Evolutionary conservation across 148 eudicot species (phyloP).

Genomic region (Bassia scoparia): DNA sequence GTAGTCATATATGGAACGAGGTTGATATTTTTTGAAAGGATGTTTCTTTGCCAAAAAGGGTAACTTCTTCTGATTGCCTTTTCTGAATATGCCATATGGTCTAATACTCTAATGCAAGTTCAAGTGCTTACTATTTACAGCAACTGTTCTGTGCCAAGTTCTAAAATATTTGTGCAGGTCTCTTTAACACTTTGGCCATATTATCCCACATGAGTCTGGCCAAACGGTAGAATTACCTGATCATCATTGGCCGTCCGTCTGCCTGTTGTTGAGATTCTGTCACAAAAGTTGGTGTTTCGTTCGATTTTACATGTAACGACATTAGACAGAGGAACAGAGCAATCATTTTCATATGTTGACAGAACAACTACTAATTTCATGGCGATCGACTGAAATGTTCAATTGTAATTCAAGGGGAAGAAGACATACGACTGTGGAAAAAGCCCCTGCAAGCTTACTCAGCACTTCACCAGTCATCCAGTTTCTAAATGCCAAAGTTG

Average conservation of each 20-base stretch:
- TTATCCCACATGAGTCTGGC: not conserved
- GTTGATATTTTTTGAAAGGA: not conserved
- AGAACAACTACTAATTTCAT: not conserved
- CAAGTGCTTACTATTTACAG: not conserved
- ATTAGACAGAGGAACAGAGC: not conserved
- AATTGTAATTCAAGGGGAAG: not conserved
- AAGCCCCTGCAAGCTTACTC: not conserved
- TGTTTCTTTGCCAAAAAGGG: not conserved
- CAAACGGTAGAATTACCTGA: not conserved
- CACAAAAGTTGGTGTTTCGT: not conserved
- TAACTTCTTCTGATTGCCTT: not conserved
- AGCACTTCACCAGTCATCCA: not conserved
- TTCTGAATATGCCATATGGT: no score
- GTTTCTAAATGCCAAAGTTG: not conserved
- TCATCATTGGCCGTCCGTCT: not conserved
- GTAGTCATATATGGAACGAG: not conserved
- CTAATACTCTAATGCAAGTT: not conserved
- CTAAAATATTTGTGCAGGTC: no score
- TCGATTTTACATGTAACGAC: not conserved
- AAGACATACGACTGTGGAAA: not conserved
- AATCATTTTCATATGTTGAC: not conserved
- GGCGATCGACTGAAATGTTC: not conserved
- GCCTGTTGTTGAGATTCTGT: not conserved
- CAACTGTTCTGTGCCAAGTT: no score
- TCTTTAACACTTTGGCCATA: not conserved